These are phyloP conservation scores for Emericellopsis terricola DNA, from an alignment of 495 filamentous ascomycete genomes.

Conservation along the genomic window DNA sequence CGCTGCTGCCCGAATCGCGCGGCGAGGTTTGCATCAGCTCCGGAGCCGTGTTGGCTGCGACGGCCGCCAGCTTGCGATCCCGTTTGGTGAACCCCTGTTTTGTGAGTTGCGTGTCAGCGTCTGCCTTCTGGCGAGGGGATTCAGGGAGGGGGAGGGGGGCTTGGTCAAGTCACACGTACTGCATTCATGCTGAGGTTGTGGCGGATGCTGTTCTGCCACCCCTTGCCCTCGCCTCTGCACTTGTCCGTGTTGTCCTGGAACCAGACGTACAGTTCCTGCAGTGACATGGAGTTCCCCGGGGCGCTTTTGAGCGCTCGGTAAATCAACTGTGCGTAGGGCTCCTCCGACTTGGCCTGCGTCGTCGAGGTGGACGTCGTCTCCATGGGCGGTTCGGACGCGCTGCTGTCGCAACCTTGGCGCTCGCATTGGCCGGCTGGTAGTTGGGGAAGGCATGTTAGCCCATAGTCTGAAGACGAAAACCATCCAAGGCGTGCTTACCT, in stretches of 20 bases:
- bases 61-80: constrained; percentile 11
- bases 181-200: constrained; percentile 96
- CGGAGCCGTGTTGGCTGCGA: too few relatives aligned
- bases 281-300: constrained; percentile 46
- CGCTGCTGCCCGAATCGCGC: too few relatives aligned
- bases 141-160: background rate
- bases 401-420: background rate
- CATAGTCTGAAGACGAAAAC: too few relatives aligned
- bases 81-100: constrained; percentile 24
- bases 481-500: too few relatives aligned
- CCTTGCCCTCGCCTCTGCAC: constrained; percentile 43
- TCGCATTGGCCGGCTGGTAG: too few relatives aligned
- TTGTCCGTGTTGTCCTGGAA: constrained; percentile 70
- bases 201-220: constrained; percentile 94
- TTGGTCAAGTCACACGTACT: constrained; percentile 41
- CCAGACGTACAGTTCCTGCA: constrained; percentile 84
- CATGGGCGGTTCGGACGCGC: background rate
- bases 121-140: too few relatives aligned
- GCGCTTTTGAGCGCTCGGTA: constrained; percentile 52
- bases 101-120: background rate
- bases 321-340: constrained; percentile 75
- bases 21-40: too few relatives aligned
- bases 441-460: too few relatives aligned
- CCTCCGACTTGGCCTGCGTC: constrained; percentile 24
- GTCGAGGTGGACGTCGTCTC: constrained; percentile 1